phyloP scores from a whole-genome alignment of 2,329 filamentous ascomycete genomes.

The Alternaria brassicicola region DNA sequence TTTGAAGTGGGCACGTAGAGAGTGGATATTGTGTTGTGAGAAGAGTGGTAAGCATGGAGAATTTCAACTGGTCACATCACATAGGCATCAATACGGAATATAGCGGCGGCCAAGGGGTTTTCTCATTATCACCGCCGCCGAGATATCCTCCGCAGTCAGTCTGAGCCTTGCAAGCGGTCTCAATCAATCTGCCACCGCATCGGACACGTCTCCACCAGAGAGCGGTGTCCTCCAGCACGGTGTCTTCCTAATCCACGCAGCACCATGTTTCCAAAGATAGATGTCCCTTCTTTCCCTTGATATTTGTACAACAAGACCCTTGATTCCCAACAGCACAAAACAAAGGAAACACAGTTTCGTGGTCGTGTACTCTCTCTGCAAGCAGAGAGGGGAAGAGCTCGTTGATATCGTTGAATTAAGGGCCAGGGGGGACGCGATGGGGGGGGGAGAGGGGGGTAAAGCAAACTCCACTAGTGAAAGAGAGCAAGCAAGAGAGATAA shows the following conservation, averaged over 20 bases:
- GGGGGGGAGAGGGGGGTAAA: constrained; percentile 32
- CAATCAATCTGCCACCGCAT: constrained; percentile 33
- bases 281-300: constrained; percentile 20
- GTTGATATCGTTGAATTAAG: constrained; percentile 16
- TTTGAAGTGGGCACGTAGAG: constrained; percentile 50
- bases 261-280: constrained; percentile 29
- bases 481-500: constrained; percentile 21
- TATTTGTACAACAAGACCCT: constrained; percentile 21
- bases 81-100: constrained; percentile 10
- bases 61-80: constrained; percentile 3
- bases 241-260: constrained; percentile 25
- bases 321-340: constrained; percentile 19
- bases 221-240: constrained; percentile 33
- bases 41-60: neutral
- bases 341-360: constrained; percentile 46
- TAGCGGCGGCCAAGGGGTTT: constrained; percentile 36
- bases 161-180: constrained; percentile 35
- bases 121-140: constrained; percentile 42
- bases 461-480: constrained; percentile 31
- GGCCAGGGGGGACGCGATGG: constrained; percentile 25
- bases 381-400: constrained; percentile 23
- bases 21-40: neutral
- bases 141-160: constrained; percentile 29
- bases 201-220: constrained; percentile 26
- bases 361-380: constrained; percentile 43